Base-by-base conservation (phyloP, 345 rosid genomes). In the Rubroshorea leprosula region DNA sequence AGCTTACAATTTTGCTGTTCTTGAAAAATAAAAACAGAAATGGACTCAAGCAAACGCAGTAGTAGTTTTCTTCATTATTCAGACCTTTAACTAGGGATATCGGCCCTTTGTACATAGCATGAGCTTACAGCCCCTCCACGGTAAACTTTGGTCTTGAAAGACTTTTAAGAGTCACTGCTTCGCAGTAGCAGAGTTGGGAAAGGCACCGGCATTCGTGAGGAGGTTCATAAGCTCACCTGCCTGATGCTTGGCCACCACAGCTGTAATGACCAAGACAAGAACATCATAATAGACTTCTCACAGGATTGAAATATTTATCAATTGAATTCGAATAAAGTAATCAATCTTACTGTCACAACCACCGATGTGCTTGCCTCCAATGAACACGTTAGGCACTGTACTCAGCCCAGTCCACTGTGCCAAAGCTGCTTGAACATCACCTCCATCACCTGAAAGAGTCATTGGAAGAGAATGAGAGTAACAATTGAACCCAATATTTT, bases 201-300 rank as follows among this genome's bases (percentile, higher is more conserved):
- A 31, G 17, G 88, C 85, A 39, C 84, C 90, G 8, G 81, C 90
- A 22, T 84, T 79, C 9, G 61, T 55, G 23, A 86, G 87, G 19
- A 86, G 79, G 16, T 79, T 68, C 71, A 78, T 72, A 44, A 88
- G 79, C 66, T 76, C 67, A 5, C 83, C 89, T 47, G 72, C 60
- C 29, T 66, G 78, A 67, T 87, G 62, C 78, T 59, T 76, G 51
- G 67, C 89, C 35, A 74, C 19, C 6, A 77, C 68, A 50, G 54
- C 96, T 90, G 79, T 73, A 72, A 53, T 31, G 19, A 7, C 22
- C 13, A 16, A 1, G 38, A 51, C 9, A 17, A 29, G 38, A 45
- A 26, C 11, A 48, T 43, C 3, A 23, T 29, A 18, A 10, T 50
- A 13, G 4, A 14, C 3, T 4, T 41, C n/a, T n/a, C n/a, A n/a